Evolutionary conservation across 257 asterid genomes (phyloP), one percentile per base, ranked within the genome.

Genomic region (Echium plantagineum): DNA sequence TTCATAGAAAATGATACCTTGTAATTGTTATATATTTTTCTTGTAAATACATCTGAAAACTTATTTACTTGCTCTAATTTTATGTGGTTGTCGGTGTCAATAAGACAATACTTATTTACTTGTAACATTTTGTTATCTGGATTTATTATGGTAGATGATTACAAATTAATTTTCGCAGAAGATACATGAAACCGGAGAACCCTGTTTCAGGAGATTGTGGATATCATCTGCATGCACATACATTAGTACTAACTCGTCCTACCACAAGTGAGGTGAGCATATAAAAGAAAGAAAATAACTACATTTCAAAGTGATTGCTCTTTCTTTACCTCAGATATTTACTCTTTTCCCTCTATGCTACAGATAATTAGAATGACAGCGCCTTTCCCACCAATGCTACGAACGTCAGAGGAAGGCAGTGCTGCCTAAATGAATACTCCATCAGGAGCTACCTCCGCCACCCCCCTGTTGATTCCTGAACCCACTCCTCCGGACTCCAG

Each of bases 131-230:
- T 9, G 48, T 55, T 9, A 55, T 55, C 17, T 55, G 32, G 35
- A 21, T 20, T 67, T 51, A 31, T 4, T 55, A 56, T 46, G 57
- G 15, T 4, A 59, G 26, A 53, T 69, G 38, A 64, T 32, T n/a
- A n/a, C 51, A 21, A 57, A 61, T 24, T 24, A 3, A 24, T 24
- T 24, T 24, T 24, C n/a, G n/a, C 72, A 91, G 98, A 57, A 97
- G 97, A 52, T 88, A 84, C 51, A 79, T 64, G 61, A 86, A 84
- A 66, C 98, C 98, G 22, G 90, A 63, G 64, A 86, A 81, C 66
- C 96, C 98, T 47, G 95, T 93, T 78, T 97, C 97, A 16, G 98
- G 98, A 47, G 98, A 93, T 69, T 89, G 91, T 63, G 98, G 98
- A 64, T 93, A 93, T 77, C 82, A 86, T 71, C 70, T 93, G 78